Conservation (phyloP, 805 yeast genomes). For the Lipomyces starkeyi region DNA sequence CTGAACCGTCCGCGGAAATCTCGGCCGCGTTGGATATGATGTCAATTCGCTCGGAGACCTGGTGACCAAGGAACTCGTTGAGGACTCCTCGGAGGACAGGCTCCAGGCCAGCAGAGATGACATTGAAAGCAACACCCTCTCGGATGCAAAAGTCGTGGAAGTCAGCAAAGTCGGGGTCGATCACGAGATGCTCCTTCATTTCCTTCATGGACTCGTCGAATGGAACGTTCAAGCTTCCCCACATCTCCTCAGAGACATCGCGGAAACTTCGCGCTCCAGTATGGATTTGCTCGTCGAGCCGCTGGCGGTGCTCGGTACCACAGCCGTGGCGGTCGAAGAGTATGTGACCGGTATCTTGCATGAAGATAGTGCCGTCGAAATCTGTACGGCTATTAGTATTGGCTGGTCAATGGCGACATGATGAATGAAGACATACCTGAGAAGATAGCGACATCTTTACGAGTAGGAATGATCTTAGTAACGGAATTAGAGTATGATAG, state of each 20-base stretch:
- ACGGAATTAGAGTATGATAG: not conserved
- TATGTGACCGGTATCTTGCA: conserved; percentile 55
- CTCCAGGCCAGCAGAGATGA: conserved; percentile 53
- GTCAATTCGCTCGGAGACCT: conserved; percentile 47
- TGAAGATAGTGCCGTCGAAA: conserved; percentile 54
- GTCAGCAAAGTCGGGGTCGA: conserved; percentile 50
- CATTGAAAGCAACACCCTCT: conserved; percentile 51
- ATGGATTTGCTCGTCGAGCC: conserved; percentile 49
- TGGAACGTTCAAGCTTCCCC: conserved; percentile 52
- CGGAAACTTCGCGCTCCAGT: conserved; percentile 48
- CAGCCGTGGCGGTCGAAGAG: conserved; percentile 53
- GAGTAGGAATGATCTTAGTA: conserved; percentile 18
- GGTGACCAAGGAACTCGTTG: conserved; percentile 50
- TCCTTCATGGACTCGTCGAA: conserved; percentile 48
- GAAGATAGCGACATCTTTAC: conserved; percentile 38
- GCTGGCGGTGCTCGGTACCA: conserved; percentile 48
- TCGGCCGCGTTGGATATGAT: conserved; percentile 52
- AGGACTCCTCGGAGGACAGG: conserved; percentile 52
- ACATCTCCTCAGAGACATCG: conserved; percentile 52
- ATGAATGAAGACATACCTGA: conserved; percentile 18
- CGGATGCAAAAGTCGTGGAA: conserved; percentile 49
- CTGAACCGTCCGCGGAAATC: conserved; percentile 47
- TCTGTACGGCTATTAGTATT: conserved; percentile 44
- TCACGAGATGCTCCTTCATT: conserved; percentile 47
- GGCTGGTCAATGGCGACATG: conserved; percentile 28